These are phyloP conservation scores for Ciborinia camelliae DNA, from an alignment of 2,329 filamentous ascomycete genomes.

Conservation along the genomic window DNA sequence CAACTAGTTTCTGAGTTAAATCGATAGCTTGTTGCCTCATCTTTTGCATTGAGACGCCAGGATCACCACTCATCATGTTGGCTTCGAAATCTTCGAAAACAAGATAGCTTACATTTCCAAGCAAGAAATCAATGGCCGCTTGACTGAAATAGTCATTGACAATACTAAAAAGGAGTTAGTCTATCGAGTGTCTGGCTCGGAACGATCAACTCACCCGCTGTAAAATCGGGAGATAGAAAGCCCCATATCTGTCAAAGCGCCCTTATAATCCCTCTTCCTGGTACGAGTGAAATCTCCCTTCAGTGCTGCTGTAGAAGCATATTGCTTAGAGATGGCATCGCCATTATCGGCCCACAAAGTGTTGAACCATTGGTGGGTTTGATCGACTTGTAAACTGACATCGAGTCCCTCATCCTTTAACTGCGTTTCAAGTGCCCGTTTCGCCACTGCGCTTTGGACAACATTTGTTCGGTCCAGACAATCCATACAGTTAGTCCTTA, in stretches of 20 bases:
- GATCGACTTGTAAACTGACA: conserved; percentile 71
- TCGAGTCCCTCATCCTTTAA: conserved; percentile 72
- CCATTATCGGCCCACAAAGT: conserved; percentile 96
- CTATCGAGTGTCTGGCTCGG: background rate
- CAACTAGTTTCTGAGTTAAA: conserved; percentile 79
- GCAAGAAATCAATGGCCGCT: conserved; percentile 87
- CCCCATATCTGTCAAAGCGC: conserved; percentile 86
- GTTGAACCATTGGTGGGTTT: conserved; percentile 90
- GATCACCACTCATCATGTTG: conserved; percentile 89
- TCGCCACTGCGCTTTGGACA: conserved; percentile 85
- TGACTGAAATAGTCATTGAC: conserved; percentile 98
- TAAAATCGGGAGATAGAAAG: conserved; percentile 77
- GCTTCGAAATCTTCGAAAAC: conserved; percentile 94
- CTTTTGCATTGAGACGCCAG: conserved; percentile 79
- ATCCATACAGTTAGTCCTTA: conserved; percentile 99
- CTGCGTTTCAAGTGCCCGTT: conserved; percentile 76
- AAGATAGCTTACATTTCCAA: conserved; percentile 79
- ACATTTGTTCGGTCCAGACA: conserved; percentile 96
- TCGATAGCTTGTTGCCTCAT: conserved; percentile 89
- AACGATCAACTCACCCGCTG: conserved; percentile 52
- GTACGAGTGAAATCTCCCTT: conserved; percentile 97
- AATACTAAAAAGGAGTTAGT: conserved; percentile 57
- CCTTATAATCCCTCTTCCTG: conserved; percentile 83
- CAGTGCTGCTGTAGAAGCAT: conserved; percentile 90
- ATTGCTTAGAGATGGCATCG: conserved; percentile 91